Conservation (phyloP, 306 rosid species). For the Myrica gale region DNA sequence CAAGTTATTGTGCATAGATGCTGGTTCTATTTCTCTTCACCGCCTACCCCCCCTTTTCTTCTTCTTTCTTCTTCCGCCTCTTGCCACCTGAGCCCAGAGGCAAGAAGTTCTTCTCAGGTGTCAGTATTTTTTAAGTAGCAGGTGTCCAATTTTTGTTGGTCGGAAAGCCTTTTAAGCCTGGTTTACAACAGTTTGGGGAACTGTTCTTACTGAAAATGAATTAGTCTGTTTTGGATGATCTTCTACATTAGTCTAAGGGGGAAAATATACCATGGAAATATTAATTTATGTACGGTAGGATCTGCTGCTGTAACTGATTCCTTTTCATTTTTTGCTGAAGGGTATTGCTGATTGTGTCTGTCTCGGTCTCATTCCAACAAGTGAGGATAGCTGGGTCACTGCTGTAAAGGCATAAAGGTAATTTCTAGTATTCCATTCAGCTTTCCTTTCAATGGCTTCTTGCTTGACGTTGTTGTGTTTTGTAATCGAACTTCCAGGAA, state of each 20-base stretch:
- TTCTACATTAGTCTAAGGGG: background rate
- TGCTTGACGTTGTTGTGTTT: background rate
- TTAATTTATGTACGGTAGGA: background rate
- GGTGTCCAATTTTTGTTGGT: background rate
- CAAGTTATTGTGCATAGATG: background rate
- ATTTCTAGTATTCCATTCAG: conserved; percentile 15
- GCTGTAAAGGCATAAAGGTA: conserved; percentile 88
- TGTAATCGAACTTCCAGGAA: background rate
- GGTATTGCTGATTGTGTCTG: conserved; percentile 87
- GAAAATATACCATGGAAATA: background rate
- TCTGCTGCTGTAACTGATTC: conserved; percentile 9
- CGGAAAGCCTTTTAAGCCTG: background rate
- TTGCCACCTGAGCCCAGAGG: background rate
- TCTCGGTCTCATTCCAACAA: conserved; percentile 91
- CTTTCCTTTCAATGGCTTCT: conserved; percentile 1
- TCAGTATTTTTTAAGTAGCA: background rate
- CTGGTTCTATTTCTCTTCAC: background rate
- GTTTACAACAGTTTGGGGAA: background rate
- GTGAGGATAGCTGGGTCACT: conserved; percentile 84
- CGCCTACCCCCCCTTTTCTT: too few species aligned
- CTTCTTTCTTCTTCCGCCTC: too few species aligned
- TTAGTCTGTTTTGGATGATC: background rate
- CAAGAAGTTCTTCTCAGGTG: background rate
- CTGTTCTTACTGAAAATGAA: background rate
- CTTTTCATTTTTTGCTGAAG: conserved; percentile 36